Base-by-base conservation (phyloP, 352 stramenopile species). In the Lagenidium giganteum region DNA sequence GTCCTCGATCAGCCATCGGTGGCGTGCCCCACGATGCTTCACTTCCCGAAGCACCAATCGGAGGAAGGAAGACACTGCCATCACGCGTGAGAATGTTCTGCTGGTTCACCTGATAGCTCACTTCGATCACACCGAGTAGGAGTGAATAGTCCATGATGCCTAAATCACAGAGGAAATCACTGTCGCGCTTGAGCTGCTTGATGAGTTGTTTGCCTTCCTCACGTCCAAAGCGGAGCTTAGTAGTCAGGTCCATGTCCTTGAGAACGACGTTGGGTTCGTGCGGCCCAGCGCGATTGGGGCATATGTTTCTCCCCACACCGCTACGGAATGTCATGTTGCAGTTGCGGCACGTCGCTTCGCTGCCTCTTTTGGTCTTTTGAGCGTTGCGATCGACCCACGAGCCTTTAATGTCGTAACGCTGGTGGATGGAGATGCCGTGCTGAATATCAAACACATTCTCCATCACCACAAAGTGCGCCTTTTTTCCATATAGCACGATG, bases 341-440 rank as follows among this genome's bases (percentile, higher is more conserved):
- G 47, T 87, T 69, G 1, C 77, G 56, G 29, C 73, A 90, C 12
- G 74, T 87, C 8, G 62, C 54, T 39, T 89, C 70, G n/a, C 69
- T 60, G 5, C 81, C 81, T 9, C 37, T 42, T 28, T 60, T 55
- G n/a, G 67, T 55, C 17, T 86, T 87, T 35, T 82, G 63, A 0
- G 73, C 77, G 24, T 87, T 86, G 26, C 77, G 73, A 49, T 87
- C 77, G 17, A 94, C 61, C 78, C 80, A 95, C 8, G 70, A 87
- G 14, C 84, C 84, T 54, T 95, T 95, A 47, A 95, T 83, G 42
- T 95, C 84, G 54, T 93, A 95, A 8, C 73, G 65, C 57, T 89
- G 69, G 47, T 95, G 77, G 42, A 94, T 86, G 2, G 68, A 70
- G 18, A 83, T 60, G 23, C 70, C 69, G 42, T 87, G 73, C 32